Percentiles rank a stretch among this genome's conserved stretches.
These are phyloP conservation scores for Castanea sativa DNA, from an alignment of 306 rosid genomes.

Conservation along the genomic window DNA sequence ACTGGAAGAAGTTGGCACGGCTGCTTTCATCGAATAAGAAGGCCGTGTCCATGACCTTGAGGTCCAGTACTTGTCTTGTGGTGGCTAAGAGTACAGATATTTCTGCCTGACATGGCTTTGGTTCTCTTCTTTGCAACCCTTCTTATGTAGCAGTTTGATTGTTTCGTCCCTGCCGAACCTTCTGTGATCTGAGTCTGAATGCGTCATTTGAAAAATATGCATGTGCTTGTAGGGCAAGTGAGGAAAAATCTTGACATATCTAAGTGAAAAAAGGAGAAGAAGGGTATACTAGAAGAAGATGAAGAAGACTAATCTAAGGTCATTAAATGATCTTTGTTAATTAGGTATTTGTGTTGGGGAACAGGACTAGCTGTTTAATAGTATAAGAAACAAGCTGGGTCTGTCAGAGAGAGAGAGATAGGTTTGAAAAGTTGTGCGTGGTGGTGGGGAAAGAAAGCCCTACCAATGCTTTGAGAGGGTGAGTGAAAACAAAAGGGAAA, in stretches of 20 bases:
- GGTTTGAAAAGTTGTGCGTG: conserved; percentile 52
- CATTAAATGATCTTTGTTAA: background rate
- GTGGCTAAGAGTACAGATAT: background rate
- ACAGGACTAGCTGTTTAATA: background rate
- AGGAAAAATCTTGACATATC: background rate
- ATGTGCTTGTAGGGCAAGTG: background rate
- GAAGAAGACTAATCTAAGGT: background rate
- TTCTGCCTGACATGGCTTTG: conserved; percentile 12
- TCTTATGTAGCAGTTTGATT: background rate
- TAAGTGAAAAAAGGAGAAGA: background rate
- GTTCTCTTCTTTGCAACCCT: background rate
- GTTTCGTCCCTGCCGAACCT: background rate
- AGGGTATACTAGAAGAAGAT: background rate
- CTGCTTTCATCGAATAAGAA: conserved; percentile 45
- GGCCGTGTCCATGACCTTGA: conserved; percentile 46
- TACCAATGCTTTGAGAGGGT: background rate
- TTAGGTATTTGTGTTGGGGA: background rate
- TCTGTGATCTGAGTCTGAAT: background rate
- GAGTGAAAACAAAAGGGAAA: background rate
- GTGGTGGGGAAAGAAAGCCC: background rate
- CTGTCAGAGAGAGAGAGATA: conserved; percentile 8
- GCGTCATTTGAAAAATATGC: background rate
- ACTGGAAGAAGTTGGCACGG: conserved; percentile 42
- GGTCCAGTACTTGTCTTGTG: background rate
- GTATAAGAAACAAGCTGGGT: background rate